Evolutionary conservation across 371 early-diverging fungal species (phyloP).

Genomic region (Mortierella sp.): DNA sequence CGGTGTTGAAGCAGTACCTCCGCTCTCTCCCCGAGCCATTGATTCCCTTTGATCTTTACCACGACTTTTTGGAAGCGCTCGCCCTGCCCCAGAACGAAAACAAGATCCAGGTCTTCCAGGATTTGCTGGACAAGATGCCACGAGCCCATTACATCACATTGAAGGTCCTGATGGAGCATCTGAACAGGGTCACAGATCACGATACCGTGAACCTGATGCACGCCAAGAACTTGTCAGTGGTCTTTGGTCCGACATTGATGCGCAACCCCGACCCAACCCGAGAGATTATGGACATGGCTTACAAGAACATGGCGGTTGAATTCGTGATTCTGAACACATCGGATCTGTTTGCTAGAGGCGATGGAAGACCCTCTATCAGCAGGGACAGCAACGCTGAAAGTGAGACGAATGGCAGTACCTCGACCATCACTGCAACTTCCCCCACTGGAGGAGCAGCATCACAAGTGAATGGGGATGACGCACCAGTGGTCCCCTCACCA

Average conservation of each 20-base stretch:
- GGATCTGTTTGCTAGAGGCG: conserved; percentile 7
- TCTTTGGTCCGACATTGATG: conserved; percentile 94
- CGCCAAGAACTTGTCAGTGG: conserved; percentile 88
- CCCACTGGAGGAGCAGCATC: conserved; percentile 2
- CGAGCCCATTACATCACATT: conserved; percentile 66
- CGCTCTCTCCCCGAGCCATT: conserved; percentile 93
- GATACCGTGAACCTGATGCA: conserved; percentile 85
- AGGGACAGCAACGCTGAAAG: conserved; percentile 57
- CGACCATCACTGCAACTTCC: background rate
- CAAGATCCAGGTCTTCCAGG: conserved; percentile 28
- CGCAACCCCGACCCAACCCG: conserved; percentile 69
- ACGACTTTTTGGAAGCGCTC: conserved; percentile 78
- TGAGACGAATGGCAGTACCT: conserved; percentile 55
- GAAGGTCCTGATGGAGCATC: conserved; percentile 69
- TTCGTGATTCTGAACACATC: conserved; percentile 12
- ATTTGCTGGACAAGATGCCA: conserved; percentile 66
- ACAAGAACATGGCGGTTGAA: conserved; percentile 67
- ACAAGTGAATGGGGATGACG: background rate
- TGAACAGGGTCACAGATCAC: conserved; percentile 65
- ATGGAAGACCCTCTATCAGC: conserved; percentile 3
- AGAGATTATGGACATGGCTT: conserved; percentile 84
- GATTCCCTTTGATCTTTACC: conserved; percentile 82
- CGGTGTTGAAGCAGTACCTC: conserved; percentile 94
- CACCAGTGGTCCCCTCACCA: no score
- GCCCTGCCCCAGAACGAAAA: conserved; percentile 52